Evolutionary conservation across 192 early-diverging fungal species (phyloP).

Genomic region (Geranomyces michiganensis): DNA sequence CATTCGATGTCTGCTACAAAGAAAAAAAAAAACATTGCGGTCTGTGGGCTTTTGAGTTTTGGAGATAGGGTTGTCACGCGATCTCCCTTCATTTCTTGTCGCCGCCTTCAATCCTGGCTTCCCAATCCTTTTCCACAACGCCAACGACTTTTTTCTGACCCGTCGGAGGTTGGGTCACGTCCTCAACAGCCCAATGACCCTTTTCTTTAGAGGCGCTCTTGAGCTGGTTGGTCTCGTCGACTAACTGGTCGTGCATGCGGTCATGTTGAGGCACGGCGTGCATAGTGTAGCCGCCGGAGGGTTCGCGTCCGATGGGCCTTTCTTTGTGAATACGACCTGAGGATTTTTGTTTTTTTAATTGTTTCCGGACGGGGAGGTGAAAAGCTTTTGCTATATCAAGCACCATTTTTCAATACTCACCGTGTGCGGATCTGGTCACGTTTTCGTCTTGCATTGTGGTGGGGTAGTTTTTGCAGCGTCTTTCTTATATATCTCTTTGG

Average conservation of each 20-base stretch:
- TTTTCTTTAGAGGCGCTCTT: slow-evolving; percentile 5
- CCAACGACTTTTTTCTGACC: slow-evolving; percentile 1
- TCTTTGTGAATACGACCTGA: slow-evolving; percentile 4
- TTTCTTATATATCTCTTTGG: neutral
- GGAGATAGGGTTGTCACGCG: too few species aligned
- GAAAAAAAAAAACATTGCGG: too few species aligned
- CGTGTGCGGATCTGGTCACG: neutral
- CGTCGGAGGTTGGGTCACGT: neutral
- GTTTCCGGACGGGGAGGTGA: neutral
- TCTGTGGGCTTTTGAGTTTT: too few species aligned
- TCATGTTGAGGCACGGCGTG: slow-evolving; percentile 6
- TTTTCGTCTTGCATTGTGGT: slow-evolving; percentile 9
- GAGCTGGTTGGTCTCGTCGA: neutral
- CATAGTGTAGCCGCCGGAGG: neutral
- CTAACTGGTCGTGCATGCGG: neutral
- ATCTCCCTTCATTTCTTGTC: neutral
- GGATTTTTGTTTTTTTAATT: neutral
- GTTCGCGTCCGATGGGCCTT: neutral
- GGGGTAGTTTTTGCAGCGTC: neutral
- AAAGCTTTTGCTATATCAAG: neutral
- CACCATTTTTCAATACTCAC: neutral
- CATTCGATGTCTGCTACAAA: too few species aligned
- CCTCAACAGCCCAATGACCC: slow-evolving; percentile 5
- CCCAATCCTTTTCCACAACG: slow-evolving; percentile 8
- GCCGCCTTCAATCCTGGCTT: neutral